phyloP scores from a whole-genome alignment of 345 rosid genomes.

The Dovyalis caffra region DNA sequence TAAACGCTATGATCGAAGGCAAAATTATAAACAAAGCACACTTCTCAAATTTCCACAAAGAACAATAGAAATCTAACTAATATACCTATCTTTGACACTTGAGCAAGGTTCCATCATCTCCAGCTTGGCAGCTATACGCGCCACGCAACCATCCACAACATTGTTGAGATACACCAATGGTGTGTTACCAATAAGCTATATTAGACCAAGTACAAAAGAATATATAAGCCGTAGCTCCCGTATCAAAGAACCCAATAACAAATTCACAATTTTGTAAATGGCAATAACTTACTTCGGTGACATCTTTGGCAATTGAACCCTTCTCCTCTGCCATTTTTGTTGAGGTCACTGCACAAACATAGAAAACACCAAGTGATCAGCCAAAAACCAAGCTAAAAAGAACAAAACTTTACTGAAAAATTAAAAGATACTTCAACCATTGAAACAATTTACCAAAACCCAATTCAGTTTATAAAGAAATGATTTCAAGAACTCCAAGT shows the following conservation, averaged over 20 bases:
- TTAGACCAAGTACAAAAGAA: slow-evolving; percentile 4
- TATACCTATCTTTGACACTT: slow-evolving; percentile 90
- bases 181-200: slow-evolving; percentile 71
- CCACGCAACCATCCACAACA: slow-evolving; percentile 70
- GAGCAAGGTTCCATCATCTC: slow-evolving; percentile 91
- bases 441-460: slow-evolving; percentile 4
- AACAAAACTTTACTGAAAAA: not conserved
- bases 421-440: not conserved
- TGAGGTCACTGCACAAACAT: slow-evolving; percentile 16
- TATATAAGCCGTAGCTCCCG: slow-evolving; percentile 4
- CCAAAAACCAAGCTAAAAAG: not conserved
- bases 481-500: not conserved
- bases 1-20: not conserved
- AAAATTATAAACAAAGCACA: not conserved
- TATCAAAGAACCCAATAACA: not conserved
- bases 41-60: not conserved
- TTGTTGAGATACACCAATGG: slow-evolving; percentile 82
- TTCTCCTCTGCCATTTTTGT: slow-evolving; percentile 34
- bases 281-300: slow-evolving; percentile 48
- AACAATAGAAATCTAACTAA: not conserved
- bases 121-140: slow-evolving; percentile 73
- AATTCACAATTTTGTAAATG: not conserved
- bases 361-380: not conserved
- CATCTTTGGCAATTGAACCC: slow-evolving; percentile 52
- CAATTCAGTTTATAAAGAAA: not conserved